A percentile compares a stretch with the other conserved stretches of the same genome.
Conservation (phyloP, 768 basidiomycete genomes). For the Panellus pusillus region DNA sequence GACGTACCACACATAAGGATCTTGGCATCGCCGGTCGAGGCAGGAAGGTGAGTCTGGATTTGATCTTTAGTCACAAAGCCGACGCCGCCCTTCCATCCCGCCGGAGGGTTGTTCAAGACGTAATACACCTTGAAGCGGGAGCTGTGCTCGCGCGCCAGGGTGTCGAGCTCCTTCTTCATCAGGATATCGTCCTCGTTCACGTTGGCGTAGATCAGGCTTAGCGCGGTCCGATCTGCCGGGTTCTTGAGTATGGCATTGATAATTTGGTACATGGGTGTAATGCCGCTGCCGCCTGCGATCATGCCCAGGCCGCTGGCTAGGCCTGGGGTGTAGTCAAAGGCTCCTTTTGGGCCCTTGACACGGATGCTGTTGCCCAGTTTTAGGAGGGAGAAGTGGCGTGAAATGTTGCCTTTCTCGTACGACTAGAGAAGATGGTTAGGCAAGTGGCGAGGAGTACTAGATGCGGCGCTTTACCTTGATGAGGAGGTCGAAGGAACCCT, state of each 20-base stretch:
- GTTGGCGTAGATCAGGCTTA: constrained; percentile 95
- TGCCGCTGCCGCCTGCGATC: constrained; percentile 98
- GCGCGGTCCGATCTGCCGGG: constrained; percentile 76
- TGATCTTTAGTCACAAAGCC: constrained; percentile 95
- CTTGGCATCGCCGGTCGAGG: constrained; percentile 65
- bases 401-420: constrained; percentile 98
- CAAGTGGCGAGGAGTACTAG: constrained; percentile 5
- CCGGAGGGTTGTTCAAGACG: constrained; percentile 93
- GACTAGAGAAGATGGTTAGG: constrained; percentile 48
- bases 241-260: constrained; percentile 92
- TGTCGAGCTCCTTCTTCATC: constrained; percentile 83
- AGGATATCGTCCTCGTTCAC: constrained; percentile 92
- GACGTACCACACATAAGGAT: constrained; percentile 77
- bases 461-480: constrained; percentile 70
- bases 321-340: constrained; percentile 79
- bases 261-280: constrained; percentile 99
- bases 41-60: constrained; percentile 80
- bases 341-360: constrained; percentile 96
- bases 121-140: constrained; percentile 75
- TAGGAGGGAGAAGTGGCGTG: constrained; percentile 76
- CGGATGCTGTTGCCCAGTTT: constrained; percentile 86
- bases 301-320: constrained; percentile 84
- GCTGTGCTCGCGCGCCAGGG: constrained; percentile 61
- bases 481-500: constrained; percentile 92
- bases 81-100: constrained; percentile 81